phyloP scores from a whole-genome alignment of 2,329 filamentous ascomycete species.

The Claviceps cyperi region DNA sequence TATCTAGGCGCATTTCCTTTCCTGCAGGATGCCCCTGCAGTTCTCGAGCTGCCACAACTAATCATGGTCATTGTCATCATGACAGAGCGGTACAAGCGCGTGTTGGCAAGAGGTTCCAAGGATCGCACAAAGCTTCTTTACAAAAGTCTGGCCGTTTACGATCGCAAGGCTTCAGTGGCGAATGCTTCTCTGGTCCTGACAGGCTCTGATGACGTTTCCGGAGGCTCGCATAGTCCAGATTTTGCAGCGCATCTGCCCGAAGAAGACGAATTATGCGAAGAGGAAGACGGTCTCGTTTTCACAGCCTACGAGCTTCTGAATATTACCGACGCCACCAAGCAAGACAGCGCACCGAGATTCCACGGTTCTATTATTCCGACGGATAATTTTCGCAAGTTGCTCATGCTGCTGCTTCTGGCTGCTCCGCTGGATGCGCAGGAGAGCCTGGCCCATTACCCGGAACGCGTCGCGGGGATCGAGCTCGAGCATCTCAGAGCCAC shows the following conservation, averaged over 20 bases:
- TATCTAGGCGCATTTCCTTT: slow-evolving; percentile 64
- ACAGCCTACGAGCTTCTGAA: slow-evolving; percentile 56
- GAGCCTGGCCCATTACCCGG: slow-evolving; percentile 45
- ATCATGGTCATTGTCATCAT: slow-evolving; percentile 60
- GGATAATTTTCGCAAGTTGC: slow-evolving; percentile 55
- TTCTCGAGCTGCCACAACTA: slow-evolving; percentile 54
- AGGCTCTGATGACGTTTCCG: background rate
- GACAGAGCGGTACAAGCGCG: slow-evolving; percentile 52
- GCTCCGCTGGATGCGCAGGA: slow-evolving; percentile 53
- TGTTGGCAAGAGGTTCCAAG: slow-evolving; percentile 41
- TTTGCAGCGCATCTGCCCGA: slow-evolving; percentile 32
- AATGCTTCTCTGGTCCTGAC: slow-evolving; percentile 4
- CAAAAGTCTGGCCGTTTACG: slow-evolving; percentile 57
- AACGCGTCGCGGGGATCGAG: slow-evolving; percentile 38
- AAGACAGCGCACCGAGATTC: slow-evolving; percentile 33
- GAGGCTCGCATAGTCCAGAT: slow-evolving; percentile 16
- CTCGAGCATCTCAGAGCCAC: slow-evolving; percentile 44
- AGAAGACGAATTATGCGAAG: slow-evolving; percentile 30
- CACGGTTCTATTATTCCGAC: slow-evolving; percentile 56
- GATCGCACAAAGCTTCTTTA: slow-evolving; percentile 53
- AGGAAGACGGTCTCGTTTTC: slow-evolving; percentile 49
- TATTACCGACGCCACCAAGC: slow-evolving; percentile 44
- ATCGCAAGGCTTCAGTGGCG: slow-evolving; percentile 35
- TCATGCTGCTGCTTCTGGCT: slow-evolving; percentile 55
- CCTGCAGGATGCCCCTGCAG: slow-evolving; percentile 52